Percentiles rank a stretch among this genome's conserved stretches.
Conservation (phyloP, 2,329 filamentous ascomycete genomes). For the Pseudogymnoascus sp. region DNA sequence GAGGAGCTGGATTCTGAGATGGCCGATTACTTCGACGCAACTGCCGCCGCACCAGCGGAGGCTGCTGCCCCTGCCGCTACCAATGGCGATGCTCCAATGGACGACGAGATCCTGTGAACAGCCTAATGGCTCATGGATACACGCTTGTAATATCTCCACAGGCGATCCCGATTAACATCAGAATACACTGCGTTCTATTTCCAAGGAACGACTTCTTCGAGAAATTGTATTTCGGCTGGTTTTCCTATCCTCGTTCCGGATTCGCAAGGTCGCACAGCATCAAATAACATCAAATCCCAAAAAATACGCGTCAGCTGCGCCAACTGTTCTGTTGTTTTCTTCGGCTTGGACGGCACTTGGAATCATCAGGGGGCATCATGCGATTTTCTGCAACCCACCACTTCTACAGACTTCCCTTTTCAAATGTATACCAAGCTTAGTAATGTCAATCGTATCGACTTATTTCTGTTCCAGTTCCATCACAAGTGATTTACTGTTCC, state of each 20-base stretch:
- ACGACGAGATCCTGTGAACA: slow-evolving; percentile 52
- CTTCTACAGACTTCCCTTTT: neutral
- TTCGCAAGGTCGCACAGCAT: slow-evolving; percentile 1
- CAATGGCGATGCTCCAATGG: slow-evolving; percentile 42
- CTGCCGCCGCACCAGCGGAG: slow-evolving; percentile 40
- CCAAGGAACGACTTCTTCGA: neutral
- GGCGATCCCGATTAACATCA: neutral
- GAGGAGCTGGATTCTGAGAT: slow-evolving; percentile 97
- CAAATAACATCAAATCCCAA: slow-evolving; percentile 2
- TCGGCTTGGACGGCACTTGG: neutral
- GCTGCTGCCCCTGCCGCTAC: slow-evolving; percentile 38
- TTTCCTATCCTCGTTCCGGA: neutral
- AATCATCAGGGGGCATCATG: neutral
- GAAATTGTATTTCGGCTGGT: neutral
- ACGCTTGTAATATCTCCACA: neutral
- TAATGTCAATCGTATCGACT: neutral
- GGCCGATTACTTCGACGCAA: slow-evolving; percentile 77
- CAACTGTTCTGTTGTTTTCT: neutral
- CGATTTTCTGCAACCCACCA: neutral
- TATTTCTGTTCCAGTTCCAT: neutral
- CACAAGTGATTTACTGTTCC: neutral
- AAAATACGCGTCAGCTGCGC: neutral
- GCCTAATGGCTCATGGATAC: neutral
- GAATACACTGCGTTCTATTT: neutral
- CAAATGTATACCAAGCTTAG: slow-evolving; percentile 4